Evolutionary conservation across 495 filamentous ascomycete genomes (phyloP).

Genomic region (Annulohypoxylon stygium): DNA sequence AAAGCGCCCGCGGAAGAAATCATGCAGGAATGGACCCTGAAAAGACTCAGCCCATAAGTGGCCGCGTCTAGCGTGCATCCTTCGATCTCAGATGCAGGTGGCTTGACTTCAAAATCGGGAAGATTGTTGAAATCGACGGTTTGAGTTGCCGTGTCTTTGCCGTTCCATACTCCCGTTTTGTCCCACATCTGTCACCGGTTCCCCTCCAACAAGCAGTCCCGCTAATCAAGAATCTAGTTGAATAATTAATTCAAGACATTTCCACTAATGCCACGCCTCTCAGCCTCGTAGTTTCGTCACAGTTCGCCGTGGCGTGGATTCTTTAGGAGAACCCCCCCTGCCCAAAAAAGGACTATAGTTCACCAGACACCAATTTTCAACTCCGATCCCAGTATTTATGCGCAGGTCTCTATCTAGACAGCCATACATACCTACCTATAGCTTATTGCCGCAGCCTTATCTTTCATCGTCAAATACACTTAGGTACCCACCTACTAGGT

Average conservation of each 20-base stretch:
- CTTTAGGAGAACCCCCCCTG: background rate
- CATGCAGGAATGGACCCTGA: conserved; percentile 66
- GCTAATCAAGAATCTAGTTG: background rate
- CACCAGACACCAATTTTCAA: background rate
- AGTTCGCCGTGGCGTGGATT: background rate
- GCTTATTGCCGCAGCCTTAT: no score
- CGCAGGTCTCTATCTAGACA: no score
- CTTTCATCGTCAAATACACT: background rate
- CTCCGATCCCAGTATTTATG: no score
- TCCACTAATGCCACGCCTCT: background rate
- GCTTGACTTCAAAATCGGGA: background rate
- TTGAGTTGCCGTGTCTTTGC: background rate
- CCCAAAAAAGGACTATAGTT: background rate
- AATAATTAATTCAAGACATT: background rate
- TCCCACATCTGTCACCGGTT: background rate
- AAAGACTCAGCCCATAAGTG: conserved; percentile 68
- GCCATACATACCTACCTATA: no score
- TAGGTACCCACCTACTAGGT: background rate
- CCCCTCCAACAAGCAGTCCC: background rate
- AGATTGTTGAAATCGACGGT: background rate
- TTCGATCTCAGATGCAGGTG: background rate
- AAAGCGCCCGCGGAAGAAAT: conserved; percentile 53
- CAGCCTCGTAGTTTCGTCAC: background rate
- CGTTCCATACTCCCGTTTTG: background rate
- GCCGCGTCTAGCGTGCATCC: background rate